Evolutionary conservation across 208 protist species (phyloP), one percentile per base, ranked within the genome.

Genomic region (Tetramitus jugosus): DNA sequence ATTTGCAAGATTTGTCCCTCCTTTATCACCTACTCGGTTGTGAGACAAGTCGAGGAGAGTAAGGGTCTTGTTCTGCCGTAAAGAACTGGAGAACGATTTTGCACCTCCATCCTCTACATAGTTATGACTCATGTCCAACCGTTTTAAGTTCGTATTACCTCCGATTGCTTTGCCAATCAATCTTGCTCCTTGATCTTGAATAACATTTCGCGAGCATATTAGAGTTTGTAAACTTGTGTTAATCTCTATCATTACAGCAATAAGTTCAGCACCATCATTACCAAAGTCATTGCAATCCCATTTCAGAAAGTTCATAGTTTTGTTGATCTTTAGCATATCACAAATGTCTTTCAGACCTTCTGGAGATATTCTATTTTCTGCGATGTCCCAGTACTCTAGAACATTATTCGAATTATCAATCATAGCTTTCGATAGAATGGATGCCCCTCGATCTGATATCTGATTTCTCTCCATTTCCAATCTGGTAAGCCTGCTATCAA

Each of bases 51-150:
- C 72, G 26, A 77, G 33, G 26, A 37, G 46, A 1, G n/a, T 52
- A 8, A 77, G n/a, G 3, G 10, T 35, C 0, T 14, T 60, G 0
- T 45, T 45, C 13, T 56, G 20, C 0, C 0, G 53, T 1, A 95
- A 78, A 23, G 82, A 81, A 42, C 91, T 88, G 62, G 86, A 88
- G 49, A 94, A 82, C 10, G 83, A 65, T 35, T 91, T 88, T 7
- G 88, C 90, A 0, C 90, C 92, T 2, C 67, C 45, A 68, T 86
- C 82, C 6, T 87, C 81, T 86, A 95, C 92, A 78, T 79, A 78
- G 80, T 94, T 94, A 65, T 87, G 87, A 1, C 87, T 87, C 64
- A 95, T 80, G 78, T 92, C 89, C 42, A 95, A 78, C 29, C 89
- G 81, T 13, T 80, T 87, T 53, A 95, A 80, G 7, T 86, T 90